Base-by-base conservation (phyloP, 768 basidiomycete species). In the Auricularia sp. region DNA sequence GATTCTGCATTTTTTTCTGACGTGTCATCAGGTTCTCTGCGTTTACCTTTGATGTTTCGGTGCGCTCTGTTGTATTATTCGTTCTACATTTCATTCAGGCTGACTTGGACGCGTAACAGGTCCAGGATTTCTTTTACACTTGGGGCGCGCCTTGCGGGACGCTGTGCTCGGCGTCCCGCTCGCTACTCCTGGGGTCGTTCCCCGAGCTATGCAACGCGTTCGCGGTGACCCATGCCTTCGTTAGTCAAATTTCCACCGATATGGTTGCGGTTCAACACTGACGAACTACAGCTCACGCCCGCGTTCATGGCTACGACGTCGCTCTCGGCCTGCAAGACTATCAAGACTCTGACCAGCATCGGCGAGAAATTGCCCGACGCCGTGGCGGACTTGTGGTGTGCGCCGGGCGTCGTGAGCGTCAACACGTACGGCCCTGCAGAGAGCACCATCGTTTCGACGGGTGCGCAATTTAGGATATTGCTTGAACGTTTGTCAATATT, bases 221-320 rank as follows among this genome's bases (percentile, higher is more conserved):
- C 29, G 34, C 11, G 29, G 33, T 59, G 8, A 59, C 56, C 13
- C 56, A 59, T n/a, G 56, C 56, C 8, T 59, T 59, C 56, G 47
- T 51, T 0, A 8, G 47, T 51, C 11, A 16, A 21, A 8, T 16
- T 3, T 14, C 7, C 6, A 18, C 21, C 47, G 47, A 10, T 1
- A 51, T 45, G 11, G 44, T 18, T 45, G 44, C 44, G 1, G 18
- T 1, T 45, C 44, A 29, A 42, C 39, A 14, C 4, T 42, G 1
- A 8, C 7, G 47, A 3, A 6, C 1, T 18, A 3, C 47, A 51
- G 47, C 56, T 59, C 14, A 59, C 56, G 34, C 56, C 56, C 1
- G 56, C 56, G 6, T 59, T 59, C 56, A 59, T 59, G 56, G 56
- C 56, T 10, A 59, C 56, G 56, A 59, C 56, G 24, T 59, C 56